A percentile compares a stretch with the other conserved stretches of the same genome.
These are phyloP conservation scores for Priceomyces fermenticarens DNA, from an alignment of 805 yeast genomes.

Conservation along the genomic window DNA sequence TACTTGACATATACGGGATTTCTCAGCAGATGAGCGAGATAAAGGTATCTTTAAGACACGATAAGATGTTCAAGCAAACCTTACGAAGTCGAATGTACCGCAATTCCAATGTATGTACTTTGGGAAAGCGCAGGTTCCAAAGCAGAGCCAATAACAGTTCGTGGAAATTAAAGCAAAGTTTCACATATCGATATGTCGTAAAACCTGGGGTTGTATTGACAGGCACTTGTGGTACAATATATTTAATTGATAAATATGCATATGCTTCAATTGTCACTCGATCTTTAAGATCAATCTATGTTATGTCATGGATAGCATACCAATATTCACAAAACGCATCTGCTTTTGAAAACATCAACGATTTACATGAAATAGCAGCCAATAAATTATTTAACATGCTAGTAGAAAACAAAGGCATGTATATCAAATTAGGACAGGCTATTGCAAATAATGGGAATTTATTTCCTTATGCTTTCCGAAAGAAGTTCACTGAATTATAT, in stretches of 20 bases:
- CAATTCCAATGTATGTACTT: too few species aligned
- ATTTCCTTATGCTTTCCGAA: slow-evolving; percentile 64
- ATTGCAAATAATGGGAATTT: slow-evolving; percentile 71
- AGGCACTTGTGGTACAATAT: slow-evolving; percentile 9
- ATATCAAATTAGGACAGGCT: slow-evolving; percentile 76
- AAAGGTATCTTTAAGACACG: neutral
- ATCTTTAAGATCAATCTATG: slow-evolving; percentile 49
- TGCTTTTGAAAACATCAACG: slow-evolving; percentile 36
- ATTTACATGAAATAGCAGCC: slow-evolving; percentile 60
- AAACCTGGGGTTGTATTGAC: slow-evolving; percentile 3
- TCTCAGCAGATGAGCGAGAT: neutral
- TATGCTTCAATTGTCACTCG: slow-evolving; percentile 52
- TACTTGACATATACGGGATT: neutral
- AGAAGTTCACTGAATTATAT: slow-evolving; percentile 53
- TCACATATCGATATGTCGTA: slow-evolving; percentile 1
- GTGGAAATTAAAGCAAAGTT: neutral
- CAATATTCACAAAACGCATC: slow-evolving; percentile 52
- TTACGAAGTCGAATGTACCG: too few species aligned
- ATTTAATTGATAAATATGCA: slow-evolving; percentile 10
- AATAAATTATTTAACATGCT: slow-evolving; percentile 28
- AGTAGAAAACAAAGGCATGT: slow-evolving; percentile 44
- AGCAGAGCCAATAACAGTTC: too few species aligned
- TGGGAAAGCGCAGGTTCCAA: too few species aligned
- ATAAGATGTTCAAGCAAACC: too few species aligned
- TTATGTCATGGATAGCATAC: slow-evolving; percentile 49